Conservation (phyloP, 1,284 basidiomycete genomes). For the Leccinum glutinopallens region DNA sequence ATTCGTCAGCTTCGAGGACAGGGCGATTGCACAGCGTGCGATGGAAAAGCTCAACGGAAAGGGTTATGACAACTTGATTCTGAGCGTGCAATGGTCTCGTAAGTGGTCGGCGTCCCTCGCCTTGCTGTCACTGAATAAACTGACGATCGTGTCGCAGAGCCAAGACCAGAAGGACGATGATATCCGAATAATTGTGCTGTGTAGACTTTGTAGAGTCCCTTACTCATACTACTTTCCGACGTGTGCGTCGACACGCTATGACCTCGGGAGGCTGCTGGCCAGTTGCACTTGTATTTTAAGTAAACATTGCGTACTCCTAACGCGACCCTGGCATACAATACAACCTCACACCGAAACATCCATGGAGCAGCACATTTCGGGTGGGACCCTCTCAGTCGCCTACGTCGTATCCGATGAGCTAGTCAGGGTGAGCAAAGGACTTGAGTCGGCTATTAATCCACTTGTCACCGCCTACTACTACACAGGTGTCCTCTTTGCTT, state of each 20-base stretch:
- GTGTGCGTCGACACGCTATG: not conserved
- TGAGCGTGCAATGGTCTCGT: slow-evolving; percentile 90
- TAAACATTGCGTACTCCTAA: no score
- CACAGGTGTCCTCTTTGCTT: slow-evolving; percentile 67
- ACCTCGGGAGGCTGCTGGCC: not conserved
- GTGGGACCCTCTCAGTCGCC: slow-evolving; percentile 28
- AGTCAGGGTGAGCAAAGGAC: slow-evolving; percentile 42
- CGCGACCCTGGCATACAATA: not conserved
- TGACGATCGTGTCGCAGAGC: slow-evolving; percentile 35
- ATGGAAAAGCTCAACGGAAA: slow-evolving; percentile 93
- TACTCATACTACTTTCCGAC: not conserved
- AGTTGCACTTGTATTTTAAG: not conserved
- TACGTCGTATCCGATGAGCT: slow-evolving; percentile 65
- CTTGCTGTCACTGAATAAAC: not conserved
- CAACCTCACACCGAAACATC: not conserved
- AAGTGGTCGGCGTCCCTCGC: slow-evolving; percentile 36
- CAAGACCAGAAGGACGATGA: slow-evolving; percentile 44
- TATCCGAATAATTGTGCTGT: not conserved
- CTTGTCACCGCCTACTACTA: not conserved
- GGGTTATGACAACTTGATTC: slow-evolving; percentile 88
- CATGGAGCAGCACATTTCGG: slow-evolving; percentile 15
- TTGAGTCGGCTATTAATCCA: not conserved
- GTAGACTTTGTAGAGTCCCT: not conserved
- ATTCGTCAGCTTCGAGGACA: slow-evolving; percentile 92
- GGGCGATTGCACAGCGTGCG: slow-evolving; percentile 80